phyloP scores from a whole-genome alignment of 1,284 basidiomycete genomes.

The Stereum hirsutum region DNA sequence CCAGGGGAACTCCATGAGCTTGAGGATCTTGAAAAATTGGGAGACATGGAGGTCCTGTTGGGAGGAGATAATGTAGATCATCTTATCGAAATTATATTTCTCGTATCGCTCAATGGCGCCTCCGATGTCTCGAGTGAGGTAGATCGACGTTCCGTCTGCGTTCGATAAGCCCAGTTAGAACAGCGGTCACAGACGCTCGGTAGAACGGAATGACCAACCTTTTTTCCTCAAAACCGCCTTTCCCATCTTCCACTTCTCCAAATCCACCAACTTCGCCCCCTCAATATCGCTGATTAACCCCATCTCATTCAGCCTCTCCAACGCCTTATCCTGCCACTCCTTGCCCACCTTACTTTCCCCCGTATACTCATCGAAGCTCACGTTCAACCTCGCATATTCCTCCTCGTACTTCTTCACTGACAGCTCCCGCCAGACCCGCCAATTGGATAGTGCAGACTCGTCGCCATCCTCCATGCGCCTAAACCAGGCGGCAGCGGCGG shows the following conservation, averaged over 20 bases:
- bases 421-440: slow-evolving; percentile 89
- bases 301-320: slow-evolving; percentile 51
- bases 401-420: slow-evolving; percentile 89
- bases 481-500: slow-evolving; percentile 85
- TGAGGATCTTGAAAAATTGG: slow-evolving; percentile 93
- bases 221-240: slow-evolving; percentile 89
- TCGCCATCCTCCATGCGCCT: slow-evolving; percentile 96
- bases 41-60: slow-evolving; percentile 92
- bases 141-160: slow-evolving; percentile 92
- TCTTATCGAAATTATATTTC: slow-evolving; percentile 94
- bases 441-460: slow-evolving; percentile 75
- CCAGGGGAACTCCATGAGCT: slow-evolving; percentile 87
- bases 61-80: slow-evolving; percentile 94
- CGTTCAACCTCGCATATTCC: slow-evolving; percentile 88
- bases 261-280: slow-evolving; percentile 72
- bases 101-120: slow-evolving; percentile 91
- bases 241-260: slow-evolving; percentile 85
- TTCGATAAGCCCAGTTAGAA: neutral
- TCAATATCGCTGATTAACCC: slow-evolving; percentile 50
- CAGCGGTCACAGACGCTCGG: neutral
- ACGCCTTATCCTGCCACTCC: slow-evolving; percentile 68
- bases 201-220: slow-evolving; percentile 33
- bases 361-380: slow-evolving; percentile 89
- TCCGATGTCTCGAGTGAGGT: slow-evolving; percentile 97
- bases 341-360: slow-evolving; percentile 89